Conservation (phyloP, 139 green algal species). For the Marvania coccoides region DNA sequence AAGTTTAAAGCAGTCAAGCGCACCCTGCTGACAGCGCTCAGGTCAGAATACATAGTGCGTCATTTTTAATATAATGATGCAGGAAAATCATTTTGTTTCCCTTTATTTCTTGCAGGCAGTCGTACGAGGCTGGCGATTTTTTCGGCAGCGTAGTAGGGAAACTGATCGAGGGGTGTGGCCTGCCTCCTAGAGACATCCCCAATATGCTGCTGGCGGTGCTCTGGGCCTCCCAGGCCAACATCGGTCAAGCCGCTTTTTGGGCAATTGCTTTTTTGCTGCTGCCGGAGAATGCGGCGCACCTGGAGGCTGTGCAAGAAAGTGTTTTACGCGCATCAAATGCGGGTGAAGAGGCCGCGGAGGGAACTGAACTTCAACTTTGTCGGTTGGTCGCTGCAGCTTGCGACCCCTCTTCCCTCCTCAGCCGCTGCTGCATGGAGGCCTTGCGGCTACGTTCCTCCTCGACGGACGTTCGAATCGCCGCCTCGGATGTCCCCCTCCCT, state of each 20-base stretch:
- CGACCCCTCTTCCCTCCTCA: background rate
- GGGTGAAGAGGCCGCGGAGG: background rate
- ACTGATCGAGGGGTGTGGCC: constrained; percentile 40
- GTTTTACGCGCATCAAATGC: background rate
- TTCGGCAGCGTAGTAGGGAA: constrained; percentile 29
- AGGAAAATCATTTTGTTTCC: background rate
- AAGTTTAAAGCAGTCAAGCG: constrained; percentile 23
- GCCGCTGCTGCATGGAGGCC: constrained; percentile 30
- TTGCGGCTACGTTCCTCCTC: constrained; percentile 42
- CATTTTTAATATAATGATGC: background rate
- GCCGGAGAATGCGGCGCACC: constrained; percentile 37
- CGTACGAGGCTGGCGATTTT: constrained; percentile 33
- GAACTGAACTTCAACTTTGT: too few species aligned
- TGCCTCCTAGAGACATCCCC: constrained; percentile 29
- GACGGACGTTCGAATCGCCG: constrained; percentile 52
- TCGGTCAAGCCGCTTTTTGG: constrained; percentile 57
- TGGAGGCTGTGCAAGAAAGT: background rate
- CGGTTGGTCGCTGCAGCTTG: too few species aligned
- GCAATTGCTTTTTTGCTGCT: constrained; percentile 54
- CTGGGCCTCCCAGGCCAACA: constrained; percentile 71
- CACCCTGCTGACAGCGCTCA: constrained; percentile 27
- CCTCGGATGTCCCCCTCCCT: constrained; percentile 6
- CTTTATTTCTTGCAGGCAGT: constrained; percentile 12
- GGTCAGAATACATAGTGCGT: background rate
- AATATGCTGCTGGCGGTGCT: constrained; percentile 66